Percentiles rank a stretch among this genome's conserved stretches.
Evolutionary conservation across 805 yeast genomes (phyloP).

Genomic region (Debaryomyces prosopidis): DNA sequence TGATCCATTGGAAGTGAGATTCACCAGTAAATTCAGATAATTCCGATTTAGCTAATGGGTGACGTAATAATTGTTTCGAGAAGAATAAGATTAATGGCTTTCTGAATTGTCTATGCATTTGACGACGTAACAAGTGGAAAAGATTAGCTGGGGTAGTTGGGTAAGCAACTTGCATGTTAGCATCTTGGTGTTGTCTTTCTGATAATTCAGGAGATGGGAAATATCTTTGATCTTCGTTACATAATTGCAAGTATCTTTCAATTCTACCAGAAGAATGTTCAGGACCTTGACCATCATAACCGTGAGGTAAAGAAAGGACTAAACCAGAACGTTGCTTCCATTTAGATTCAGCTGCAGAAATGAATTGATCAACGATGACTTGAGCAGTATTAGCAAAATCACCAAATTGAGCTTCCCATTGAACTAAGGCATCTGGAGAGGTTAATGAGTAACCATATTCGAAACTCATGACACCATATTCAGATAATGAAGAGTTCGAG

Average conservation of each 20-base stretch:
- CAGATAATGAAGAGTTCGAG: conserved; percentile 93
- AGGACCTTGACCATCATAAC: conserved; percentile 99
- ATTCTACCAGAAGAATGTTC: conserved; percentile 98
- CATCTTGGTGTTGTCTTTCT: conserved; percentile 97
- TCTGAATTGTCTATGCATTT: conserved; percentile 99
- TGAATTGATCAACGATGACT: conserved; percentile 94
- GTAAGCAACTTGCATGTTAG: conserved; percentile 96
- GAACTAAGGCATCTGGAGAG: conserved; percentile 93
- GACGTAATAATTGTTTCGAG: conserved; percentile 93
- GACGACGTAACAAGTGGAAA: conserved; percentile 97
- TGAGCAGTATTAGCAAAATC: conserved; percentile 99
- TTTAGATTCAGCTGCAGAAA: conserved; percentile 95
- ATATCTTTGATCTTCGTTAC: conserved; percentile 92
- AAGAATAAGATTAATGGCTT: conserved; percentile 84
- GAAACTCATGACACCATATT: conserved; percentile 98
- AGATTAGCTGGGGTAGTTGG: conserved; percentile 97
- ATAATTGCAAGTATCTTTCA: conserved; percentile 93
- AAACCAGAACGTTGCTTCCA: conserved; percentile 99
- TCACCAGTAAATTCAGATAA: conserved; percentile 87
- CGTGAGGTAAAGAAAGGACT: conserved; percentile 95
- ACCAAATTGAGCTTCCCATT: conserved; percentile 99
- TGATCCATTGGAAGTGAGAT: conserved; percentile 91
- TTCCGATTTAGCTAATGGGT: conserved; percentile 91
- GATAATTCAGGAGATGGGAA: conserved; percentile 91
- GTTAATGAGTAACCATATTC: conserved; percentile 98